These are phyloP conservation scores for Pichia phayaonensis DNA, from an alignment of 805 yeast genomes.

Conservation along the genomic window DNA sequence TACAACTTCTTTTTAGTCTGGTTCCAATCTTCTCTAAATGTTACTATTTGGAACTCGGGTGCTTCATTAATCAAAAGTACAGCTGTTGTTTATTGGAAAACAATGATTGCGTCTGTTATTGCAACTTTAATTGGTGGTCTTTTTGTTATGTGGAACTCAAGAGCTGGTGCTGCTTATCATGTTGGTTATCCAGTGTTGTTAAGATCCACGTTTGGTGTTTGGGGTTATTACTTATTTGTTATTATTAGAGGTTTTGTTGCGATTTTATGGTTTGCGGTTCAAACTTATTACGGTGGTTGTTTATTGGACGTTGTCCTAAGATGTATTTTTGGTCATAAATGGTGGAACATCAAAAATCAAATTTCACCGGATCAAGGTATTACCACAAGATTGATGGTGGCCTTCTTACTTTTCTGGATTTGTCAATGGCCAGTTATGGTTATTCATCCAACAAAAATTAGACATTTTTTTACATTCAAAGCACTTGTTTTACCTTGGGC, in stretches of 20 bases:
- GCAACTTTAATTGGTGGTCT: constrained; percentile 39
- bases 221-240: constrained; percentile 38
- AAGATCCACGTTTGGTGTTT: constrained; percentile 39
- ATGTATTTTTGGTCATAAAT: constrained; percentile 29
- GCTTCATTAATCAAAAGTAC: constrained; percentile 20
- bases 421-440: constrained; percentile 34
- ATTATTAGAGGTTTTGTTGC: constrained; percentile 36
- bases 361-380: constrained; percentile 32
- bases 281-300: constrained; percentile 40
- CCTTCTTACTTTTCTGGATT: constrained; percentile 38
- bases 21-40: constrained; percentile 22
- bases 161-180: constrained; percentile 43
- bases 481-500: constrained; percentile 29
- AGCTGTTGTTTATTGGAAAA: constrained; percentile 27
- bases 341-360: constrained; percentile 33
- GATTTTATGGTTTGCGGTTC: constrained; percentile 40
- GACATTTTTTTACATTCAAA: constrained; percentile 17
- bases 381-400: constrained; percentile 35
- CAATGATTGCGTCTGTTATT: constrained; percentile 38
- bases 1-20: constrained; percentile 21
- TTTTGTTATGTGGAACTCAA: constrained; percentile 39
- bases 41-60: constrained; percentile 27
- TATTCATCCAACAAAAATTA: constrained; percentile 36
- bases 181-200: constrained; percentile 41
- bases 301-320: constrained; percentile 32